Evolutionary conservation across 2,329 filamentous ascomycete species (phyloP).

Genomic region (Ophiosphaerella korrae): DNA sequence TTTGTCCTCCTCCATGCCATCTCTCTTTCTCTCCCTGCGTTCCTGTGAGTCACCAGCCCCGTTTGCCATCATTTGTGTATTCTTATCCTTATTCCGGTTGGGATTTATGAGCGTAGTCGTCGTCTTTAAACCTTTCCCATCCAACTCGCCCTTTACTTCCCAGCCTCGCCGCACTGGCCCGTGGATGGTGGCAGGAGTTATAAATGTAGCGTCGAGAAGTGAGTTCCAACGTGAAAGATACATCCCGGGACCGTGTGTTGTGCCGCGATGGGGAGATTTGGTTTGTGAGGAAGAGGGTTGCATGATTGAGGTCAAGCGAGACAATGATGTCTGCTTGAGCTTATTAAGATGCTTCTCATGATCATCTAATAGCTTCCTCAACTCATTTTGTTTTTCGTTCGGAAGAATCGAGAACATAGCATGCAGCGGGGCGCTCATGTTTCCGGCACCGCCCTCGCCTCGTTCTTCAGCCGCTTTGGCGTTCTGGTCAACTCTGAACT

Average conservation of each 20-base stretch:
- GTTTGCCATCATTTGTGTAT: conserved; percentile 24
- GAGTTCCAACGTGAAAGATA: conserved; percentile 76
- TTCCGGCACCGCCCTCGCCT: conserved; percentile 46
- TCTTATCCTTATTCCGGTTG: conserved; percentile 15
- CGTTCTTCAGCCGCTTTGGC: conserved; percentile 23
- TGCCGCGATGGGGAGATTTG: conserved; percentile 24
- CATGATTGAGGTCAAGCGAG: conserved; percentile 64
- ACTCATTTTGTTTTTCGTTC: conserved; percentile 49
- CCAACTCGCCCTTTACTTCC: conserved; percentile 45
- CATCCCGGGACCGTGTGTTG: conserved; percentile 69
- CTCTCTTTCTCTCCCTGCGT: conserved; percentile 35
- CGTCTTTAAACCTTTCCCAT: conserved; percentile 41
- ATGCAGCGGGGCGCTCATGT: conserved; percentile 50
- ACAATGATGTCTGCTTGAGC: conserved; percentile 60
- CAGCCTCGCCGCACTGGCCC: conserved; percentile 58
- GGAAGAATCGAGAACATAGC: conserved; percentile 56
- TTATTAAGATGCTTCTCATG: conserved; percentile 65
- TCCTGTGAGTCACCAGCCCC: conserved; percentile 35
- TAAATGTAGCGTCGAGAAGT: conserved; percentile 69
- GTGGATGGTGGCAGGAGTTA: conserved; percentile 63
- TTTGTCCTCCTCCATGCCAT: conserved; percentile 37
- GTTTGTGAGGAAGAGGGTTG: conserved; percentile 8
- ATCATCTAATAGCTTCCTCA: conserved; percentile 62
- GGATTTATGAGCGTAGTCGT: conserved; percentile 14
- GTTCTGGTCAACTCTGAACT: conserved; percentile 55